phyloP scores from a whole-genome alignment of 768 basidiomycete genomes.

The Lactifluus subvellereus region DNA sequence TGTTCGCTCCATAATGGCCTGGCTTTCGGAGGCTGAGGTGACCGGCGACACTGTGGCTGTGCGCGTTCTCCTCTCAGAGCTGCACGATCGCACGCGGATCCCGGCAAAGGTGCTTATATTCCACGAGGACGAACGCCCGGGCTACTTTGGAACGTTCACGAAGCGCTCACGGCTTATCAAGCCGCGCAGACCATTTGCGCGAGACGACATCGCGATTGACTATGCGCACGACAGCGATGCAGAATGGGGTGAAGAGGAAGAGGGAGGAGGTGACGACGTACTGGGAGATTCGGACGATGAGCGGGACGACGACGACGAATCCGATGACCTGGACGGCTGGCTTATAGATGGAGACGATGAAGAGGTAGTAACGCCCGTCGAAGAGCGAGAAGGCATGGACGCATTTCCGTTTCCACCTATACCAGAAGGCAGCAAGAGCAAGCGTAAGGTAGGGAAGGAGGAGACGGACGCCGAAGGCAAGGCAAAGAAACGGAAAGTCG shows the following conservation, averaged over 20 bases:
- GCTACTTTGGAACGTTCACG: conserved; percentile 94
- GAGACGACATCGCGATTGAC: conserved; percentile 72
- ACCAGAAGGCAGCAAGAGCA: conserved; percentile 50
- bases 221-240: conserved; percentile 93
- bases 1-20: conserved; percentile 49
- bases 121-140: conserved; percentile 77
- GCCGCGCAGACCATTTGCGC: conserved; percentile 75
- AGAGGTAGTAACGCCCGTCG: conserved; percentile 38
- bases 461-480: conserved; percentile 59
- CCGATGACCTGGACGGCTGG: conserved; percentile 75
- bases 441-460: conserved; percentile 47
- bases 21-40: conserved; percentile 73
- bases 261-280: conserved; percentile 70
- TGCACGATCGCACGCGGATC: conserved; percentile 56
- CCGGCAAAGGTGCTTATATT: conserved; percentile 84
- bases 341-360: conserved; percentile 68
- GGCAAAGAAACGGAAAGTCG: conserved; percentile 69
- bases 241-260: conserved; percentile 91
- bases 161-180: conserved; percentile 72
- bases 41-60: conserved; percentile 65
- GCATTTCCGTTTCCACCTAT: conserved; percentile 32
- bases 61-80: conserved; percentile 52
- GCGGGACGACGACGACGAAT: conserved; percentile 56
- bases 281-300: conserved; percentile 55
- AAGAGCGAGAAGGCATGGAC: conserved; percentile 36